These are phyloP conservation scores for Tricholoma hemisulphureum DNA, from an alignment of 768 basidiomycete genomes.

Conservation along the genomic window DNA sequence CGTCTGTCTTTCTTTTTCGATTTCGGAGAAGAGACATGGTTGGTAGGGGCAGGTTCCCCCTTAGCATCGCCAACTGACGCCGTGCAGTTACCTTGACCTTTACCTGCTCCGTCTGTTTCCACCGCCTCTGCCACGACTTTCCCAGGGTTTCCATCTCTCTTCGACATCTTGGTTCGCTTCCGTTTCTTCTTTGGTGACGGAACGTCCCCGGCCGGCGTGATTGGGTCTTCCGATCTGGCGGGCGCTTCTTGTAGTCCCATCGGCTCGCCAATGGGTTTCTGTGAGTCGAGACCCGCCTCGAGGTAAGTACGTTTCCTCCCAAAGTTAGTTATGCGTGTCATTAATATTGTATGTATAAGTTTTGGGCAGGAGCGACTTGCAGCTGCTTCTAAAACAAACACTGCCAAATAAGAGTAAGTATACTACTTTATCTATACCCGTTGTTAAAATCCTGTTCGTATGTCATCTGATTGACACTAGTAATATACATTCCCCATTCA, in stretches of 20 bases:
- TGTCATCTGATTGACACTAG: constrained; percentile 35
- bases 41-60: constrained; percentile 4
- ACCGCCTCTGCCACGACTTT: constrained; percentile 18
- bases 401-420: background rate
- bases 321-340: constrained; percentile 76
- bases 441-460: constrained; percentile 11
- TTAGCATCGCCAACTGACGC: background rate
- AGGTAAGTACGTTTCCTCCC: constrained; percentile 73
- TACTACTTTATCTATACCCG: background rate
- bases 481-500: constrained; percentile 44
- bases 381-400: too few species aligned
- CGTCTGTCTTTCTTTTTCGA: constrained; percentile 35
- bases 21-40: constrained; percentile 17
- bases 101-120: constrained; percentile 14
- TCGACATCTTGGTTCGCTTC: constrained; percentile 52
- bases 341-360: constrained; percentile 31
- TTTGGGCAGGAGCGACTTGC: background rate
- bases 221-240: constrained; percentile 1
- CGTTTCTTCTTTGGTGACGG: constrained; percentile 56
- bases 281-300: constrained; percentile 52
- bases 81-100: constrained; percentile 8
- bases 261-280: constrained; percentile 14
- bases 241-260: constrained; percentile 6
- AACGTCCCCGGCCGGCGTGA: constrained; percentile 8
- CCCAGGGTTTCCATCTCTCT: constrained; percentile 35